These are phyloP conservation scores for Kwoniella sp. DNA, from an alignment of 768 basidiomycete species.

Conservation along the genomic window DNA sequence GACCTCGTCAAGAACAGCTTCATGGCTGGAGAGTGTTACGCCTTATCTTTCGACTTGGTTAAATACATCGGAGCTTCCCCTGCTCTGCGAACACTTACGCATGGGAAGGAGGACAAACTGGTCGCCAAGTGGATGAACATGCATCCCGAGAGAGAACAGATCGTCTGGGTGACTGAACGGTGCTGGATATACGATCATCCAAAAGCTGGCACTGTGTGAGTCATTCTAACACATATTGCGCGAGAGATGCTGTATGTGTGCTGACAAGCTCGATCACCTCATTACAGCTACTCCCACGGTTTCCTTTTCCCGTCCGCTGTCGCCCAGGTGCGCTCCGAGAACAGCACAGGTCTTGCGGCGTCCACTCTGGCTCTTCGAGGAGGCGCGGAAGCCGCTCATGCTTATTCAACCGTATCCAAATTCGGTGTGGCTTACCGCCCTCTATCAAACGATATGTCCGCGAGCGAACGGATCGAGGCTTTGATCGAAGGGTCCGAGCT, in stretches of 20 bases:
- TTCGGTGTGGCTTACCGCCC: constrained; percentile 77
- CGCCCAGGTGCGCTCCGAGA: constrained; percentile 64
- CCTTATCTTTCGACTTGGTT: constrained; percentile 82
- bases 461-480: constrained; percentile 78
- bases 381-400: constrained; percentile 56
- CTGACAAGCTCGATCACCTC: neutral
- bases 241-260: neutral
- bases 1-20: constrained; percentile 82
- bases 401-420: constrained; percentile 81
- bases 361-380: constrained; percentile 49
- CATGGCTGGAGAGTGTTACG: constrained; percentile 95
- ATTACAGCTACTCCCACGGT: constrained; percentile 80
- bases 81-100: constrained; percentile 66
- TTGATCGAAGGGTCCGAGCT: constrained; percentile 89
- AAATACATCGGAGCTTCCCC: constrained; percentile 81
- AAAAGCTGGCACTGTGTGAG: constrained; percentile 86
- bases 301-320: constrained; percentile 91
- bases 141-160: constrained; percentile 70
- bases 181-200: constrained; percentile 99
- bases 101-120: constrained; percentile 90
- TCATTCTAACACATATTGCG: constrained; percentile 23
- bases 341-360: constrained; percentile 52
- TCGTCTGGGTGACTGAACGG: constrained; percentile 87
- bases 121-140: constrained; percentile 82
- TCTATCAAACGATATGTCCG: constrained; percentile 68